These are phyloP conservation scores for Pterocarpus santalinus DNA, from an alignment of 306 rosid species.

Conservation along the genomic window DNA sequence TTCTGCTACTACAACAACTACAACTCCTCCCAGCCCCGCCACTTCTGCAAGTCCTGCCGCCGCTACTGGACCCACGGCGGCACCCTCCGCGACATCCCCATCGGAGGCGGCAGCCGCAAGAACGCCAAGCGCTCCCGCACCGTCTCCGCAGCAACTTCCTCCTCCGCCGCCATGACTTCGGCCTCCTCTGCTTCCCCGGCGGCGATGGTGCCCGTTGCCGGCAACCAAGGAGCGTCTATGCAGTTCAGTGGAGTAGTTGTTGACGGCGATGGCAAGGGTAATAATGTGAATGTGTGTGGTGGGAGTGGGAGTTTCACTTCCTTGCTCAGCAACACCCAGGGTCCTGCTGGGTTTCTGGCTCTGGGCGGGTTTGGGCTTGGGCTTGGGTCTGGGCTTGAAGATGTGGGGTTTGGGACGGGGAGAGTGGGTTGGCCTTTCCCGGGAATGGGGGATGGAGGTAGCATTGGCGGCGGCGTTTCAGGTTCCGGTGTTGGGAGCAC, in stretches of 20 bases:
- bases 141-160: conserved; percentile 39
- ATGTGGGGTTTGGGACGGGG: conserved; percentile 70
- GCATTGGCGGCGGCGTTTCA: conserved; percentile 38
- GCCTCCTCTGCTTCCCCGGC: conserved; percentile 43
- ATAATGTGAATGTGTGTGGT: conserved; percentile 51
- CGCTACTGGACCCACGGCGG: conserved; percentile 99
- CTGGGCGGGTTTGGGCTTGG: conserved; percentile 91
- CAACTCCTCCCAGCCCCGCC: conserved; percentile 97
- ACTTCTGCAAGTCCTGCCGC: conserved; percentile 98
- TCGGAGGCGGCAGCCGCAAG: conserved; percentile 92
- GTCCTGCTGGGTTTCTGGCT: conserved; percentile 77
- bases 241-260: conserved; percentile 48
- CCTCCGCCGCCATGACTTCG: conserved; percentile 36
- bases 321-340: conserved; percentile 67
- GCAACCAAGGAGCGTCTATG: conserved; percentile 36
- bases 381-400: conserved; percentile 71
- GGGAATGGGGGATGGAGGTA: conserved; percentile 58
- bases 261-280: conserved; percentile 54
- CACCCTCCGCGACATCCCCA: conserved; percentile 94
- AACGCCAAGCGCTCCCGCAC: conserved; percentile 95
- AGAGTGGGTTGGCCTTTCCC: conserved; percentile 78
- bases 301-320: conserved; percentile 75
- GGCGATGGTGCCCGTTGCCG: conserved; percentile 48
- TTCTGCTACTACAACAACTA: conserved; percentile 98
- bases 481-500: conserved; percentile 55